A percentile compares a stretch with the other conserved stretches of the same genome.
phyloP scores from a whole-genome alignment of 441 rosid genomes.

The California macrophylla region DNA sequence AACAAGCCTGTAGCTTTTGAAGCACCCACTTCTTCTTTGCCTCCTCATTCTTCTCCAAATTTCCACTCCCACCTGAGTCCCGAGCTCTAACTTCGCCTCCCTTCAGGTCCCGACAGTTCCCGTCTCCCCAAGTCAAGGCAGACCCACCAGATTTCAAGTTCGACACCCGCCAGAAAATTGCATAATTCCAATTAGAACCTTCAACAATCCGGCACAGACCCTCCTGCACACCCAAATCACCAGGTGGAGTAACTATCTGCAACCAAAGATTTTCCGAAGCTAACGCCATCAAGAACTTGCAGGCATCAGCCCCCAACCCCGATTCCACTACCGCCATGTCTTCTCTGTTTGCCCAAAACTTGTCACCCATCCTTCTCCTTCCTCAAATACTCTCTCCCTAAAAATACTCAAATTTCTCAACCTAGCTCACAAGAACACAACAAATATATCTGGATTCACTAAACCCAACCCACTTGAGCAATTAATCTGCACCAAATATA shows the following conservation, averaged over 20 bases:
- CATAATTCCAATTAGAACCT: constrained; percentile 53
- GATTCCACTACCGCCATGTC: constrained; percentile 63
- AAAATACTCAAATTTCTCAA: constrained; percentile 15
- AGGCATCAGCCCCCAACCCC: constrained; percentile 60
- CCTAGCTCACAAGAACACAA: neutral
- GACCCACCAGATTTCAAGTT: constrained; percentile 43
- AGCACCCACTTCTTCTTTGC: constrained; percentile 39
- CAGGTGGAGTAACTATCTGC: constrained; percentile 41
- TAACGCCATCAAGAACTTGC: constrained; percentile 48
- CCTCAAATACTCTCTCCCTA: neutral
- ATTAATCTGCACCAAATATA: neutral
- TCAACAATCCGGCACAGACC: constrained; percentile 40
- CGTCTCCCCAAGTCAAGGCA: constrained; percentile 38
- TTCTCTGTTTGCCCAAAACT: constrained; percentile 54
- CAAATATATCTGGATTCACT: neutral
- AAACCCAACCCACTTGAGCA: neutral
- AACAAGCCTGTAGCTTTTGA: neutral
- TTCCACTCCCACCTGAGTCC: constrained; percentile 19
- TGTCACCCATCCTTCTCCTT: constrained; percentile 47
- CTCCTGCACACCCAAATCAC: constrained; percentile 46
- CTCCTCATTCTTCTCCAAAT: constrained; percentile 30
- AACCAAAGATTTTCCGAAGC: constrained; percentile 33
- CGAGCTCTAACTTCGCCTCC: constrained; percentile 26
- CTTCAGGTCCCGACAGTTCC: constrained; percentile 37
- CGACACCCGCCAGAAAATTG: constrained; percentile 42